A percentile compares a stretch with the other conserved stretches of the same genome.
These are phyloP conservation scores for Blastobotrys illinoisensis DNA, from an alignment of 1,139 yeast species.

Conservation along the genomic window DNA sequence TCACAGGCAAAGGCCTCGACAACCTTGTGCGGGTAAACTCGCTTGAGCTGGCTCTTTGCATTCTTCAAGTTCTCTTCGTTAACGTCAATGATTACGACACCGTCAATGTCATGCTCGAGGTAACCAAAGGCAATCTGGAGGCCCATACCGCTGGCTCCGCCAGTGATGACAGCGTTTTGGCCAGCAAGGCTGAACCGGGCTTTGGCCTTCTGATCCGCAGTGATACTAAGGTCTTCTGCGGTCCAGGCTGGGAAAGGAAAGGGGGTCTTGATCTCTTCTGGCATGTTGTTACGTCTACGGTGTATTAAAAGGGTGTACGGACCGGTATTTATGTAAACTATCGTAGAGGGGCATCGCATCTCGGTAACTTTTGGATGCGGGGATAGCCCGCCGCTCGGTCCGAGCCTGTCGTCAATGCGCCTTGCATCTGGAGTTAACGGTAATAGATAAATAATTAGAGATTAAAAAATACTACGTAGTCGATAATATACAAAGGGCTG, in stretches of 20 bases:
- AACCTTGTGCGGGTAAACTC: slow-evolving; percentile 5
- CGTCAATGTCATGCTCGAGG: slow-evolving; percentile 10
- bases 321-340: no score
- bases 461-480: not conserved
- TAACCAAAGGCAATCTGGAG: slow-evolving; percentile 11
- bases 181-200: slow-evolving; percentile 11
- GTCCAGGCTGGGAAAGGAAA: not conserved
- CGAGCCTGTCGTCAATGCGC: not conserved
- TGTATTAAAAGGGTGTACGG: no score
- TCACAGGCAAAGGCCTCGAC: not conserved
- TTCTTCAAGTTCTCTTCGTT: slow-evolving; percentile 1
- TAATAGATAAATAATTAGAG: not conserved
- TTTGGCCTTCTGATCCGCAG: slow-evolving; percentile 9
- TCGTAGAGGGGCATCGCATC: no score
- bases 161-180: slow-evolving; percentile 12
- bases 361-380: not conserved
- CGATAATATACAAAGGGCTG: not conserved
- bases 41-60: slow-evolving; percentile 3
- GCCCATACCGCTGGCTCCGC: slow-evolving; percentile 13
- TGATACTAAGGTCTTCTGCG: slow-evolving; percentile 2
- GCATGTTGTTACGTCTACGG: not conserved
- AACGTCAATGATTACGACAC: slow-evolving; percentile 6
- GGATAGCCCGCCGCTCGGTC: not conserved
- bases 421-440: not conserved
- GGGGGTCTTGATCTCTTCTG: not conserved